Base-by-base conservation (phyloP, 169 alveolate species). In the Cryptosporidium baileyi region DNA sequence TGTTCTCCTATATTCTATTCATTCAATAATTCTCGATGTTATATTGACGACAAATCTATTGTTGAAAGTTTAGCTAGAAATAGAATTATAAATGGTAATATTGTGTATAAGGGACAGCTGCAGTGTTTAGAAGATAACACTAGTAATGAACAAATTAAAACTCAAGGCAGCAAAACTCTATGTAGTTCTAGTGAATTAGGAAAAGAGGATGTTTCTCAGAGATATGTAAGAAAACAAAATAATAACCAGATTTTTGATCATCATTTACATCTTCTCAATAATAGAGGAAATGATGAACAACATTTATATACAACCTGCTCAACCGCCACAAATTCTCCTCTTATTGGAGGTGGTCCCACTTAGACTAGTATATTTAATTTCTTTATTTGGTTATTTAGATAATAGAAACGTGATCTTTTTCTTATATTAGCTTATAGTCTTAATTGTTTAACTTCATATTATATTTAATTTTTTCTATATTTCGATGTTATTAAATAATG, bases 301-400 rank as follows among this genome's bases (percentile, higher is more conserved):
- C 61, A 65, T 51, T 24, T 65, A 26, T 65, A 65, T 65, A 65
- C 81, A 32, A 65, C 81, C 36, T 65, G 81, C 32, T 65, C 81
- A 38, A 65, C 81, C 17, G 81, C 81, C n/a, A 65, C 81, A n/a
- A 65, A 65, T 24, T 65, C 81, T 47, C 81, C 81, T 30, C 61
- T 65, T 4, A 15, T 65, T 13, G 81, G 81, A 28, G 63, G 63
- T 5, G 63, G 63, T n/a, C n/a, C n/a, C n/a, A n/a, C n/a, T n/a
- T n/a, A n/a, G n/a, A n/a, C n/a, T n/a, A n/a, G n/a, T n/a, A n/a
- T n/a, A n/a, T n/a, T n/a, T n/a, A n/a, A n/a, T n/a, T n/a, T n/a
- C n/a, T n/a, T n/a, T n/a, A n/a, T n/a, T n/a, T n/a, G n/a, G n/a
- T n/a, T n/a, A n/a, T n/a, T n/a, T n/a, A n/a, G n/a, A n/a, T n/a